Base-by-base conservation (phyloP, 371 early-diverging fungal genomes). In the Apophysomyces trapeziformis region DNA sequence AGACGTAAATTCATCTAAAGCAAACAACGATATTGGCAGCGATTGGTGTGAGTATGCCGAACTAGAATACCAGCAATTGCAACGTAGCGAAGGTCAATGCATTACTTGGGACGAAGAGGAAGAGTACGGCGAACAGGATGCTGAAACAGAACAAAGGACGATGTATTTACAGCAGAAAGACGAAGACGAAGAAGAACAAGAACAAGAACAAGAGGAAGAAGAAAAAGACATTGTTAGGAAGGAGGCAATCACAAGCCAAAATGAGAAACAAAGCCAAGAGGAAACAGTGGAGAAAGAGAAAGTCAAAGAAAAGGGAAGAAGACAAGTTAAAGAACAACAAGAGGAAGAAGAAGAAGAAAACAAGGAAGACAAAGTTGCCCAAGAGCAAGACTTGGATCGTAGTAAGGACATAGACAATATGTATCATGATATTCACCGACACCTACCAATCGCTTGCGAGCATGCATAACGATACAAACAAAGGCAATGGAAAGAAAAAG, bases 41-140 rank as follows among this genome's bases (percentile, higher is more conserved):
- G 69, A 73, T 57, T 80, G 80, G 80, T 69, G 68, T 59, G 75
- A 70, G 12, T 80, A 73, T 58, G 77, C 80, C 32, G 80, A 80
- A 56, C 39, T 63, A 32, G 80, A 80, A 62, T 80, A 77, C 37
- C 70, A 69, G 6, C 71, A 77, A 46, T 63, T 80, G 1, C 56
- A 75, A 35, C 44, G 64, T 0, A 72, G 57, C 58, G 79, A 78
- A 41, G 69, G 64, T 21, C 60, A 68, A 37, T 64, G 60, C 11
- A 61, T 62, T 14, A 47, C 63, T n/a, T 73, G 71, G 68, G 73
- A 72, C 16, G 74, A 69, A 37, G 61, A 68, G 16, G 65, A 61
- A 16, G 72, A 67, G 32, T 57, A 63, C 14, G 57, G 60, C 5
- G 47, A 64, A 45, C 66, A 57, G 32, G 65, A 63, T 1, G 58